Evolutionary conservation across 192 early-diverging fungal genomes (phyloP).

Genomic region (Podila verticillata): DNA sequence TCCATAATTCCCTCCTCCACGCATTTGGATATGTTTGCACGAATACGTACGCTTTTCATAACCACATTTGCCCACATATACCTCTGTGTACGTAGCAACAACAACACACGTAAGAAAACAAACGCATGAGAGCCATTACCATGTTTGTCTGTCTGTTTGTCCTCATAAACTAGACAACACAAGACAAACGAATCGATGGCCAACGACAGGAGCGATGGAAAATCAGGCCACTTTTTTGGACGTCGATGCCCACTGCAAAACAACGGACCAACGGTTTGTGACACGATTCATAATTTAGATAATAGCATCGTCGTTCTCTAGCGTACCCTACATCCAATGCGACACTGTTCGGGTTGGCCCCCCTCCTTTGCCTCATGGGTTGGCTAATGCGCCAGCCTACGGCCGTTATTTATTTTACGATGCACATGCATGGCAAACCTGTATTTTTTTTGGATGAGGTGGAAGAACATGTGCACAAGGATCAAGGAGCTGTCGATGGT

Average conservation of each 20-base stretch:
- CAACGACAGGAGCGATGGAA: background rate
- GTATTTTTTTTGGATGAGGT: too few relatives aligned
- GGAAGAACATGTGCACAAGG: too few relatives aligned
- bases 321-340: background rate
- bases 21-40: background rate
- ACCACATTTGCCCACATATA: background rate
- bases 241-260: background rate
- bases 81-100: background rate
- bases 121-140: background rate
- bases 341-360: too few relatives aligned
- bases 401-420: too few relatives aligned
- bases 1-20: background rate
- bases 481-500: too few relatives aligned
- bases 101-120: background rate
- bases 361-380: too few relatives aligned
- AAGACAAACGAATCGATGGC: background rate
- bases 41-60: background rate
- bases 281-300: background rate
- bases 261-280: background rate
- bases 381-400: too few relatives aligned
- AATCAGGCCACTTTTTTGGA: slow-evolving; percentile 11
- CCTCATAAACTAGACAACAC: background rate
- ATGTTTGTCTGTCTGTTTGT: background rate
- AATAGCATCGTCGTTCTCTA: background rate
- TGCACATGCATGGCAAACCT: too few relatives aligned